phyloP scores from a whole-genome alignment of 1,284 basidiomycete species.

The Ceratobasidium sp. region DNA sequence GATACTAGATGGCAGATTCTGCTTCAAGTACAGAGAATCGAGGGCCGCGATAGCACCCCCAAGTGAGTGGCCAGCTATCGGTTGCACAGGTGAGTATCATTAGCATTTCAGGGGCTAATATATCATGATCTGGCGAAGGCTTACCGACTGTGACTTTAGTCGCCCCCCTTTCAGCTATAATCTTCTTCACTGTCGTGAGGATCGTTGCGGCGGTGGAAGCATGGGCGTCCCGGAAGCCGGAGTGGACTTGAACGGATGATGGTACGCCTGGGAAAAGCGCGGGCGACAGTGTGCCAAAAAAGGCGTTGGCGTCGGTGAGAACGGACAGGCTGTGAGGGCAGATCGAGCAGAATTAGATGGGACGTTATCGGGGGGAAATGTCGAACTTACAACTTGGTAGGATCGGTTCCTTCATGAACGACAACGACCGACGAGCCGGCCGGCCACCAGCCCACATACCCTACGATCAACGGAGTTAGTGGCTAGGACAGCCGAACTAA shows the following conservation, averaged over 20 bases:
- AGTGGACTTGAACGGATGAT: conserved; percentile 67
- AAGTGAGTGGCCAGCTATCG: too few species aligned
- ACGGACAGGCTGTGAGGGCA: conserved; percentile 61
- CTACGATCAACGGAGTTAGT: conserved; percentile 50
- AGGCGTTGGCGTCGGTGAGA: conserved; percentile 69
- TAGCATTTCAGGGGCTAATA: conserved; percentile 59
- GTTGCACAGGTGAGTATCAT: too few species aligned
- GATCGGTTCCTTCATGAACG: conserved; percentile 58
- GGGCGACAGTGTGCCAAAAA: conserved; percentile 60
- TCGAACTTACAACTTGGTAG: conserved; percentile 62
- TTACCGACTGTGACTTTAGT: conserved; percentile 65
- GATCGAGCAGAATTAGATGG: neutral
- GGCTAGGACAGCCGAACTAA: too few species aligned
- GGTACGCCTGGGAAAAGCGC: conserved; percentile 72
- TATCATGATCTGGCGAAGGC: conserved; percentile 68
- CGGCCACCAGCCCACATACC: conserved; percentile 60
- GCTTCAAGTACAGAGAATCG: conserved; percentile 65
- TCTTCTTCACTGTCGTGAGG: conserved; percentile 65
- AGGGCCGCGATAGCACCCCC: conserved; percentile 69
- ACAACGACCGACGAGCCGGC: conserved; percentile 56
- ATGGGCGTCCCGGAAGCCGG: conserved; percentile 70
- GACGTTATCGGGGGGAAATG: neutral
- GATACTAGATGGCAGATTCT: conserved; percentile 61
- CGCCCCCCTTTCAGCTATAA: conserved; percentile 61
- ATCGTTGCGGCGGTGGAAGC: conserved; percentile 67